Evolutionary conservation across 208 protist genomes (phyloP).

Genomic region (Leishmania mexicana): DNA sequence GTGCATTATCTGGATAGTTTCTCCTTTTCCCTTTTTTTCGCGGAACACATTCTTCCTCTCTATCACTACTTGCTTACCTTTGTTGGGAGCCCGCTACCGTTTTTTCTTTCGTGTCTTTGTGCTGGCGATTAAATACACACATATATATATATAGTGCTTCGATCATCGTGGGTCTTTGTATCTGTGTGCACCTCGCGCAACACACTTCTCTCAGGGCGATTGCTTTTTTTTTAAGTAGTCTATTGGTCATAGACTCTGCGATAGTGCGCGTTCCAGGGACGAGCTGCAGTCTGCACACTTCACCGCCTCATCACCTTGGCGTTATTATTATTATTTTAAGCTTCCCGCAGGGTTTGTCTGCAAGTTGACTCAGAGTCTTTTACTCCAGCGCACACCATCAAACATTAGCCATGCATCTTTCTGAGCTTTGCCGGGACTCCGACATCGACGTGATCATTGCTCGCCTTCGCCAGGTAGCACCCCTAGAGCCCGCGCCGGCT

Average conservation of each 20-base stretch:
- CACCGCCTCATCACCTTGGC: neutral
- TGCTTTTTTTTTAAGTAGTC: neutral
- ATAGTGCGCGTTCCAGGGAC: neutral
- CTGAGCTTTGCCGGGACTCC: conserved; percentile 66
- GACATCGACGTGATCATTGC: conserved; percentile 56
- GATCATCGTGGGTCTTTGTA: neutral
- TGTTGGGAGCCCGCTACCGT: neutral
- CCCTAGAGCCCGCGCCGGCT: conserved; percentile 15
- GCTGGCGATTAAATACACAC: neutral
- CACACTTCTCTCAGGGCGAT: neutral
- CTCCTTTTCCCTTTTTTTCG: neutral
- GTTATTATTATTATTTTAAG: neutral
- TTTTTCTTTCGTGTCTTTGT: neutral
- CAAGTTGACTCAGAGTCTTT: neutral
- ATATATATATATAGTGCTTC: neutral
- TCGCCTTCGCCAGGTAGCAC: conserved; percentile 44
- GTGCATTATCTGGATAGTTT: neutral
- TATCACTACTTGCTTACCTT: neutral
- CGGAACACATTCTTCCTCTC: neutral
- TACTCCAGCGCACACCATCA: neutral
- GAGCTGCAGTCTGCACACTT: neutral
- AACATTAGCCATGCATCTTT: conserved; percentile 45
- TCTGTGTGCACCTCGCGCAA: neutral
- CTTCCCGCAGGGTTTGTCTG: neutral
- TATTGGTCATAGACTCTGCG: too few relatives aligned